Evolutionary conservation across 2,329 filamentous ascomycete genomes (phyloP).

Genomic region (Colletotrichum incanum): DNA sequence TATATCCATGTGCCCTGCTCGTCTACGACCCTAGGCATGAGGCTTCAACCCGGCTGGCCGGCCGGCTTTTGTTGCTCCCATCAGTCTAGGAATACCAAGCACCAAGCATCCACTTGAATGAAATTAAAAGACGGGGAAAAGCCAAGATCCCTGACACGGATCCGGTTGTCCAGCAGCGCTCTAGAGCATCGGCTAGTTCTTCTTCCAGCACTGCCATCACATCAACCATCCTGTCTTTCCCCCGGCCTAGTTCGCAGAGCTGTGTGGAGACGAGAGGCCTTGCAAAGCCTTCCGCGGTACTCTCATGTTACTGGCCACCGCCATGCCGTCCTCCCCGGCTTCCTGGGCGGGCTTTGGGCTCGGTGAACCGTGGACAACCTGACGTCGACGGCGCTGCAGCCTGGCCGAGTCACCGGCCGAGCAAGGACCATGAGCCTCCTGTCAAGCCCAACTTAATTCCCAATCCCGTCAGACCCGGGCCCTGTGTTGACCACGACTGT

Average conservation of each 20-base stretch:
- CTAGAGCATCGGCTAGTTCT: slow-evolving; percentile 31
- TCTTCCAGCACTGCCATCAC: slow-evolving; percentile 42
- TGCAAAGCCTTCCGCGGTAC: slow-evolving; percentile 5
- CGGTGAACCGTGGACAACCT: slow-evolving; percentile 10
- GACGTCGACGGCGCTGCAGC: slow-evolving; percentile 19
- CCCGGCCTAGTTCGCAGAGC: not conserved
- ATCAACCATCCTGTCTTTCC: slow-evolving; percentile 5
- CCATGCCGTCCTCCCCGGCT: not conserved
- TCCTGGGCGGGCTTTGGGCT: not conserved
- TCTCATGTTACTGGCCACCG: not conserved
- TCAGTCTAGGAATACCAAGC: not conserved
- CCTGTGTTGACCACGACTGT: not conserved
- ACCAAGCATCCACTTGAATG: not conserved
- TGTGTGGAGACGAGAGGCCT: not conserved
- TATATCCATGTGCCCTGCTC: slow-evolving; percentile 28
- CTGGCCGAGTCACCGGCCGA: slow-evolving; percentile 26
- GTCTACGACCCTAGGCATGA: not conserved
- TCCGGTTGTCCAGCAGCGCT: slow-evolving; percentile 1
- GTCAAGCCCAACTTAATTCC: slow-evolving; percentile 15
- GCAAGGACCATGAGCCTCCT: not conserved
- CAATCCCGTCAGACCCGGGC: slow-evolving; percentile 26
- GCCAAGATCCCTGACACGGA: slow-evolving; percentile 27
- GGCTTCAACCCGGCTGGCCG: slow-evolving; percentile 7
- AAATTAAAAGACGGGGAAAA: not conserved
- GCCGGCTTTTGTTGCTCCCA: not conserved